Evolutionary conservation across 2,329 filamentous ascomycete genomes (phyloP).

Genomic region (Plenodomus tracheiphilus): DNA sequence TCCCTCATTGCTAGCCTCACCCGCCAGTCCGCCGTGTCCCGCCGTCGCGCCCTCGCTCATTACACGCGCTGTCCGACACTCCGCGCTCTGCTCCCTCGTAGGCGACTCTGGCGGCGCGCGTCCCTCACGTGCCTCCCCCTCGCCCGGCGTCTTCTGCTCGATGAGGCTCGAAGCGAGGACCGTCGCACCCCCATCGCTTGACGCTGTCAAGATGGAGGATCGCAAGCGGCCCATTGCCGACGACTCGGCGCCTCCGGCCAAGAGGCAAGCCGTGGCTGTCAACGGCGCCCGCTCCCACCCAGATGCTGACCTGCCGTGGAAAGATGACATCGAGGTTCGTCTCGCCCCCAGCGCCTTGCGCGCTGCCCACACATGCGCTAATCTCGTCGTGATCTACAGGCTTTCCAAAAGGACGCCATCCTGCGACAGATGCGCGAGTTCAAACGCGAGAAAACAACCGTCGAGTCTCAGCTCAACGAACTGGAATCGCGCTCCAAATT

Average conservation of each 20-base stretch:
- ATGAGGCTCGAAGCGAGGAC: conserved; percentile 81
- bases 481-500: conserved; percentile 75
- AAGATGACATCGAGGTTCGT: conserved; percentile 75
- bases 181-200: conserved; percentile 74
- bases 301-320: conserved; percentile 70
- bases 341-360: conserved; percentile 34
- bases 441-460: conserved; percentile 81
- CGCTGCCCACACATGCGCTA: conserved; percentile 35
- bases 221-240: conserved; percentile 94
- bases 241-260: conserved; percentile 84
- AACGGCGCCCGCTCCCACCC: conserved; percentile 74
- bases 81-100: conserved; percentile 14
- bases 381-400: conserved; percentile 55
- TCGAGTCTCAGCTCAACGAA: conserved; percentile 81
- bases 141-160: conserved; percentile 58
- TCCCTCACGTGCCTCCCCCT: conserved; percentile 19
- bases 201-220: conserved; percentile 97
- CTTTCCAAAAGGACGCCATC: conserved; percentile 94
- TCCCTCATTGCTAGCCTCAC: conserved; percentile 8
- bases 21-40: background rate
- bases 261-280: conserved; percentile 74
- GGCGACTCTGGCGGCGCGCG: conserved; percentile 26
- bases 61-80: conserved; percentile 28
- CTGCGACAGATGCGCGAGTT: conserved; percentile 98
- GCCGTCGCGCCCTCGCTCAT: conserved; percentile 14